A percentile compares a stretch with the other conserved stretches of the same genome.
Conservation (phyloP, 2,329 filamentous ascomycete species). For the Trichoderma afroharzianum region DNA sequence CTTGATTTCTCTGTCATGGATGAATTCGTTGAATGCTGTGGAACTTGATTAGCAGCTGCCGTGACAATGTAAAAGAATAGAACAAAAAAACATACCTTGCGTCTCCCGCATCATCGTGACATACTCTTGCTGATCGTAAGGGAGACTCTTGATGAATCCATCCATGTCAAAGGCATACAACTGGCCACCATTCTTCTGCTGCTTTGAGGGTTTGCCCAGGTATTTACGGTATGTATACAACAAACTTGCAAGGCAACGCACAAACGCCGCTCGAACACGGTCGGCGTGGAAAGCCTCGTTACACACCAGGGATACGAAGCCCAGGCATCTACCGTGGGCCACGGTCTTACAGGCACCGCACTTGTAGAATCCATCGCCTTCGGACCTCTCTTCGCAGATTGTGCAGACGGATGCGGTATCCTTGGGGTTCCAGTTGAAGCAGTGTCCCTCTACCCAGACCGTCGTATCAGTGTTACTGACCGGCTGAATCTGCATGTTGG, state of each 20-base stretch:
- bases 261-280: constrained; percentile 60
- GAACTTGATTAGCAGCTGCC: not conserved
- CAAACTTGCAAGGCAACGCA: constrained; percentile 62
- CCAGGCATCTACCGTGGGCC: constrained; percentile 58
- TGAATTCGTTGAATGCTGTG: constrained; percentile 70
- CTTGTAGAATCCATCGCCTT: constrained; percentile 69
- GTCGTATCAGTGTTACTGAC: constrained; percentile 75
- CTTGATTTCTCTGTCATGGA: constrained; percentile 72
- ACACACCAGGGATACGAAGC: constrained; percentile 61
- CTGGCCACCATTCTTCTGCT: constrained; percentile 59
- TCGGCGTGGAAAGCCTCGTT: constrained; percentile 60
- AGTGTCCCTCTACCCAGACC: constrained; percentile 83
- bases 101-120: constrained; percentile 62
- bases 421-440: constrained; percentile 61
- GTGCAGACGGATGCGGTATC: constrained; percentile 63
- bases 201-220: constrained; percentile 55
- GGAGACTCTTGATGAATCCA: constrained; percentile 61
- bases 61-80: not conserved
- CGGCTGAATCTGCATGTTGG: constrained; percentile 74
- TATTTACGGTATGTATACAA: constrained; percentile 65
- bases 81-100: constrained; percentile 50
- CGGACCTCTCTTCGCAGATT: constrained; percentile 71
- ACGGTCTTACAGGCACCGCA: constrained; percentile 62
- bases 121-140: constrained; percentile 64
- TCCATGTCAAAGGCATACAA: constrained; percentile 63